Conservation (phyloP, 1,284 basidiomycete species). For the Hemileia vastatrix region DNA sequence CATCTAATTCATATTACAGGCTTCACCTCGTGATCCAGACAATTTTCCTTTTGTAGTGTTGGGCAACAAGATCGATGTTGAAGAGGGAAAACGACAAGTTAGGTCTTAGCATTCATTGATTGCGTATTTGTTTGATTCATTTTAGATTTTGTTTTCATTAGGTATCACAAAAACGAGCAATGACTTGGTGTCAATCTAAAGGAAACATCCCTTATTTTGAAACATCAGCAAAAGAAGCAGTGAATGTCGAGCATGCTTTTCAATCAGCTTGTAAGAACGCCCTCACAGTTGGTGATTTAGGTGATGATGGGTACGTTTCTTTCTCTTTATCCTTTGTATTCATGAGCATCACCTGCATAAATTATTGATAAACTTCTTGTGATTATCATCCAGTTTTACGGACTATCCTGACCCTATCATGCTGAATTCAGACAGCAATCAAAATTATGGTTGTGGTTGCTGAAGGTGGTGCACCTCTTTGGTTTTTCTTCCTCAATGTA, state of each 20-base stretch:
- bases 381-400: constrained; percentile 61
- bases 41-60: constrained; percentile 98
- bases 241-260: constrained; percentile 99
- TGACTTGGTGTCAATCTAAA: constrained; percentile 99
- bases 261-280: constrained; percentile 99
- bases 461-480: too few species aligned
- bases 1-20: constrained; percentile 55
- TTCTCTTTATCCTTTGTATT: constrained; percentile 4
- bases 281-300: constrained; percentile 85
- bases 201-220: constrained; percentile 99
- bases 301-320: constrained; percentile 63
- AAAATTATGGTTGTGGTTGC: constrained; percentile 87
- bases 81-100: constrained; percentile 96
- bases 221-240: constrained; percentile 98
- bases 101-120: too few species aligned
- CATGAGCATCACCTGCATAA: constrained; percentile 20
- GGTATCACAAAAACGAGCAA: constrained; percentile 98
- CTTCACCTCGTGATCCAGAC: constrained; percentile 95
- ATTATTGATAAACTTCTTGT: neutral
- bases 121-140: too few species aligned
- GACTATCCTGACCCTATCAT: constrained; percentile 99
- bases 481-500: too few species aligned
- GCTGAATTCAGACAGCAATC: constrained; percentile 83
- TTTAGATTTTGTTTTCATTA: constrained; percentile 45
- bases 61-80: constrained; percentile 99